phyloP scores from a whole-genome alignment of 768 basidiomycete species.

The Russula foetens region DNA sequence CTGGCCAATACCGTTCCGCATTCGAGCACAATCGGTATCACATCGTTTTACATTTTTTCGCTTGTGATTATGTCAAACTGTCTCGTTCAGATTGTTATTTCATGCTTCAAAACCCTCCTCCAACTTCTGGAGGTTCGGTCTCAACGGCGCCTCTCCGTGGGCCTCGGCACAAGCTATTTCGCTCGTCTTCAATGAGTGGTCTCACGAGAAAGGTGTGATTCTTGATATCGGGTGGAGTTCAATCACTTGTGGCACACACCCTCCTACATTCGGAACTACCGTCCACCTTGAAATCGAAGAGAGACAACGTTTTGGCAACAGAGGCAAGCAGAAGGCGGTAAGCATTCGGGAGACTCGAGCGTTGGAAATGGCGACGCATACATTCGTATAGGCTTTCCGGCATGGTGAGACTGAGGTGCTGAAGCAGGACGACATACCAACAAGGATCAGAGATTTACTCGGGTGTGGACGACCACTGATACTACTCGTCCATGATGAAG shows the following conservation, averaged over 20 bases:
- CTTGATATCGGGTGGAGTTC: conserved; percentile 18
- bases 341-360: background rate
- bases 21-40: conserved; percentile 17
- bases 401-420: conserved; percentile 11
- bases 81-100: conserved; percentile 8
- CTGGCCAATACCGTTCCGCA: conserved; percentile 9
- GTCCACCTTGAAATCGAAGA: conserved; percentile 13
- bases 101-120: conserved; percentile 6
- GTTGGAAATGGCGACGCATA: background rate
- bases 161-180: conserved; percentile 3
- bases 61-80: background rate
- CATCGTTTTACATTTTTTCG: background rate
- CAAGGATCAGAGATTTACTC: conserved; percentile 6
- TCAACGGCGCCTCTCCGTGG: conserved; percentile 5
- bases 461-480: background rate
- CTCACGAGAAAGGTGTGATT: conserved; percentile 9
- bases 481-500: conserved; percentile 14
- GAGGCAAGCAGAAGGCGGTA: conserved; percentile 8
- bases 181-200: conserved; percentile 16
- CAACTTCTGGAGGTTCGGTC: conserved; percentile 8
- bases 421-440: background rate
- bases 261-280: conserved; percentile 2
- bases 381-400: conserved; percentile 2
- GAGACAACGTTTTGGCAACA: conserved; percentile 9
- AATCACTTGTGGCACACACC: background rate